Percentiles rank a stretch among this genome's conserved stretches.
Conservation (phyloP, 2,329 filamentous ascomycete genomes). For the Aureobasidium sp. region DNA sequence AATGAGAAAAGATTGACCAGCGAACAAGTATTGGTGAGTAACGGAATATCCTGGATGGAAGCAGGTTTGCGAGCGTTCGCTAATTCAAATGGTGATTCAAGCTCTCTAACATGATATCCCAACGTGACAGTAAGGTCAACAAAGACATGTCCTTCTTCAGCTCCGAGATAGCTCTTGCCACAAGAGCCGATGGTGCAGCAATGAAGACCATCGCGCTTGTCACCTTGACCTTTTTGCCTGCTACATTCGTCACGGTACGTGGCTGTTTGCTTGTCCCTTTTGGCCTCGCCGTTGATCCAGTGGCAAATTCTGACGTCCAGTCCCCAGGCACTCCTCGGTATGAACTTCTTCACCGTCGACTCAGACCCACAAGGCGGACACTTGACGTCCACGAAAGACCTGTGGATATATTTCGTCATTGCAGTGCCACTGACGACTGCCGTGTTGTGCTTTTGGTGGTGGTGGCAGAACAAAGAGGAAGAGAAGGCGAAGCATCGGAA, state of each 20-base stretch:
- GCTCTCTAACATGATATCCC: conserved; percentile 28
- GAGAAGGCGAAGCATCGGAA: not conserved
- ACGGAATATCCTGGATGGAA: too few species aligned
- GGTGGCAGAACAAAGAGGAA: not conserved
- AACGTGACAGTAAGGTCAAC: conserved; percentile 25
- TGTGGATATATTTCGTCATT: not conserved
- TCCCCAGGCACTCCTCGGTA: not conserved
- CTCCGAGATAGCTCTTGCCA: conserved; percentile 11
- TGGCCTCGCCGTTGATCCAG: too few species aligned
- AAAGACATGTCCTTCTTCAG: not conserved
- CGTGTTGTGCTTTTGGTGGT: not conserved
- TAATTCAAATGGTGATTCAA: not conserved
- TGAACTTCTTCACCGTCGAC: not conserved
- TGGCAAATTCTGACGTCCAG: not conserved
- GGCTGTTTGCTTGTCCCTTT: not conserved
- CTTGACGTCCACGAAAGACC: not conserved
- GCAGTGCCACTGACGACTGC: not conserved
- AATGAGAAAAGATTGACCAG: not conserved
- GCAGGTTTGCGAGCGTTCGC: too few species aligned
- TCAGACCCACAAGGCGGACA: not conserved
- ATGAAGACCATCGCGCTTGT: conserved; percentile 33
- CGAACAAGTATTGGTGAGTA: not conserved
- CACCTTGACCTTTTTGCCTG: conserved; percentile 31
- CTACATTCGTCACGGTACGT: conserved; percentile 12
- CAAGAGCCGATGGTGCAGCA: conserved; percentile 27